Evolutionary conservation across 371 early-diverging fungal species (phyloP), one percentile per base, ranked within the genome.

Genomic region (Circinella minor): DNA sequence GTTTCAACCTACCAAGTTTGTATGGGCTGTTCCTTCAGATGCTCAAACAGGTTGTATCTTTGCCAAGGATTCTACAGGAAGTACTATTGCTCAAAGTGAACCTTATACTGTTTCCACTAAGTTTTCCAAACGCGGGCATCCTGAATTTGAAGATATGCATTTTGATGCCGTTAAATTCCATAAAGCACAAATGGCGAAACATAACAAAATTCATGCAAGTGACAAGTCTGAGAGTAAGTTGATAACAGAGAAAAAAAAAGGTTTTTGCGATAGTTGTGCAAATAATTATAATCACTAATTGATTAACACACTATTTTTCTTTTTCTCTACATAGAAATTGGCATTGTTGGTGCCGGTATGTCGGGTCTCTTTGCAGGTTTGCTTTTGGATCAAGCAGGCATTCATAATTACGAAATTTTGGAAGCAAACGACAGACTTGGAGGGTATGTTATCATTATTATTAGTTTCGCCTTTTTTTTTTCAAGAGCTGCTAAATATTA

Each of bases 281-380:
- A 27, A 27, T 27, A 27, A 27, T 27, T 27, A 27, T 27, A 27
- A 27, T 27, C 2, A 27, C 27, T 27, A 27, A 27, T 27, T 27
- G 2, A 27, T 2, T 27, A 27, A 27, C 43, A 43, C 11, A 43
- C 11, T 51, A 5, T 13, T 2, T 51, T 13, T 51, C 18, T 51
- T n/a, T 51, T n/a, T 38, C 39, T 36, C 7, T 38, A 8, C 8
- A 8, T 64, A 76, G 79, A 71, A 55, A 76, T 78, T 66, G 79
- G 79, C 70, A 75, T 78, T 47, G 61, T 78, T 27, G 79, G 79
- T 20, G 79, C 79, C 47, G 79, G 79, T 60, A 76, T 76, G 74
- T 66, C 79, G 18, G 79, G 79, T 57, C 66, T 78, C 20, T 78
- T 78, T 51, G 74, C 74, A 61, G 76, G 69, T 4, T 70, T 62